Percentiles rank a stretch among this genome's conserved stretches.
These are phyloP conservation scores for Pythium vanterpoolii DNA, from an alignment of 352 stramenopile species.

Conservation along the genomic window DNA sequence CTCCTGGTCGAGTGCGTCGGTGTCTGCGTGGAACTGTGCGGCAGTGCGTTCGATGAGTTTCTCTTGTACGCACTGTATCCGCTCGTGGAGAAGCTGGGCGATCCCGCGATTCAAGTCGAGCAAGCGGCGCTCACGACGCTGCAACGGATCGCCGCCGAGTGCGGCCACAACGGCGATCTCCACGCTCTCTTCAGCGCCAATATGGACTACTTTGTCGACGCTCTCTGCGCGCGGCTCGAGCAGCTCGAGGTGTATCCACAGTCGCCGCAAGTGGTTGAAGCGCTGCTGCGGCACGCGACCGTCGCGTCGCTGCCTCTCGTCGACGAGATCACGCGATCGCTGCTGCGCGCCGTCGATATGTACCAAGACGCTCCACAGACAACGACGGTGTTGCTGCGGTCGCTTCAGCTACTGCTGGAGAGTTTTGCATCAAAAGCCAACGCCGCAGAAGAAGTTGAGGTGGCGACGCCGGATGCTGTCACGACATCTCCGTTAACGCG, in stretches of 20 bases:
- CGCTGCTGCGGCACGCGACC: constrained; percentile 54
- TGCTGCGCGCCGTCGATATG: constrained; percentile 72
- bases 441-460: not conserved
- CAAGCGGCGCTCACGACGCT: constrained; percentile 66
- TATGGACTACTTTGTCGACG: constrained; percentile 89
- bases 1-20: constrained; percentile 76
- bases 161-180: constrained; percentile 37
- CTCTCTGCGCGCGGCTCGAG: constrained; percentile 63
- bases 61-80: constrained; percentile 73
- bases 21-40: constrained; percentile 63
- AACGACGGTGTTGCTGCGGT: constrained; percentile 10
- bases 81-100: constrained; percentile 82
- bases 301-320: constrained; percentile 71
- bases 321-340: constrained; percentile 66
- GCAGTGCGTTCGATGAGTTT: constrained; percentile 49
- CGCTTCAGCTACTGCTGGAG: constrained; percentile 53
- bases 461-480: not conserved
- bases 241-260: constrained; percentile 67
- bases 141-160: constrained; percentile 60
- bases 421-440: not conserved
- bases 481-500: constrained; percentile 29
- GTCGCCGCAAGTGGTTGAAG: constrained; percentile 76
- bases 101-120: constrained; percentile 55
- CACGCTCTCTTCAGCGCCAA: constrained; percentile 71
- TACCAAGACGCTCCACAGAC: constrained; percentile 40